Conservation (phyloP, 805 yeast species). For the Candida tallmaniae region DNA sequence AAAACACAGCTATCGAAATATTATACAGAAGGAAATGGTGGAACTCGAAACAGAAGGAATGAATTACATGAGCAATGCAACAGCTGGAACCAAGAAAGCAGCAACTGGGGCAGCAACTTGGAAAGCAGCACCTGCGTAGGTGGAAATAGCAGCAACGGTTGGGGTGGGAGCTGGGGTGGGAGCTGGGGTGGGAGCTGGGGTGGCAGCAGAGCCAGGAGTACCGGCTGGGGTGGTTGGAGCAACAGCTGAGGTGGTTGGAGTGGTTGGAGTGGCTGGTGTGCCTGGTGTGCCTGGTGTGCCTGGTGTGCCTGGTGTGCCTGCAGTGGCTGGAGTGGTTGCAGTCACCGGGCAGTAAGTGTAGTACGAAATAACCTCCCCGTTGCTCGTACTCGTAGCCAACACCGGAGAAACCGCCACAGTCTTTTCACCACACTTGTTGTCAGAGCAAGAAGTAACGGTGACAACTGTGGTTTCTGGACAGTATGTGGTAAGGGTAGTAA, state of each 20-base stretch:
- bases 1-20: too few relatives aligned
- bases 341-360: constrained; percentile 34
- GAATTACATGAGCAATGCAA: constrained; percentile 32
- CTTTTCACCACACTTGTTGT: constrained; percentile 24
- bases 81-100: constrained; percentile 26
- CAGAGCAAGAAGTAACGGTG: constrained; percentile 33
- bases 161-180: constrained; percentile 9
- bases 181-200: constrained; percentile 8
- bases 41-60: too few relatives aligned
- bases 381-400: constrained; percentile 22
- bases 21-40: too few relatives aligned
- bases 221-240: constrained; percentile 3
- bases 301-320: constrained; percentile 15
- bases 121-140: constrained; percentile 24
- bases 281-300: constrained; percentile 3
- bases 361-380: constrained; percentile 24
- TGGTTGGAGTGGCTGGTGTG: constrained; percentile 5
- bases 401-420: constrained; percentile 27
- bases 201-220: constrained; percentile 4
- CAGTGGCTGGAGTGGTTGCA: constrained; percentile 7
- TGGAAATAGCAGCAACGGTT: constrained; percentile 13
- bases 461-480: constrained; percentile 22
- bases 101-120: constrained; percentile 23
- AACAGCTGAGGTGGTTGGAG: constrained; percentile 9
- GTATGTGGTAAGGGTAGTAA: constrained; percentile 14